Conservation (phyloP, 768 basidiomycete species). For the Heimioporus sp. region DNA sequence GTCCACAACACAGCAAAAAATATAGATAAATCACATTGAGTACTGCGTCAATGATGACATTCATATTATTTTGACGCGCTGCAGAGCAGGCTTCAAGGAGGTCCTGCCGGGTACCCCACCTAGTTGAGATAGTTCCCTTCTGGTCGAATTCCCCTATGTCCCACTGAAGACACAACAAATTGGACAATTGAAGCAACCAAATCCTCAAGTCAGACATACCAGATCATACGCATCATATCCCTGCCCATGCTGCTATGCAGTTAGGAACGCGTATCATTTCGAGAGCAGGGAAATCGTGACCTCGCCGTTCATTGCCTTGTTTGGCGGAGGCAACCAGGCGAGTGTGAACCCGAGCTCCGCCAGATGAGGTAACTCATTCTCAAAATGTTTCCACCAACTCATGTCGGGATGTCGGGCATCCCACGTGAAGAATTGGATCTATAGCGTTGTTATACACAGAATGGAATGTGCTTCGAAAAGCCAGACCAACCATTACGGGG, state of each 20-base stretch:
- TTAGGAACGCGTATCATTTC: constrained; percentile 8
- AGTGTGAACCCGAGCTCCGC: constrained; percentile 73
- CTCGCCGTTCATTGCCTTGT: constrained; percentile 63
- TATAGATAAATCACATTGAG: constrained; percentile 60
- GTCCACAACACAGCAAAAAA: not conserved
- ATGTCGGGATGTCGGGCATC: constrained; percentile 51
- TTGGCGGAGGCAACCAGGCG: constrained; percentile 81
- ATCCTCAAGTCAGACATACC: constrained; percentile 38
- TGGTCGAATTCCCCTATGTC: constrained; percentile 85
- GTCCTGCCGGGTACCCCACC: constrained; percentile 88
- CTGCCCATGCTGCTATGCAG: constrained; percentile 50
- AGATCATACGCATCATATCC: constrained; percentile 89
- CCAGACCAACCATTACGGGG: constrained; percentile 60
- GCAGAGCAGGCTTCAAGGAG: constrained; percentile 63
- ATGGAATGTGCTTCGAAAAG: not conserved
- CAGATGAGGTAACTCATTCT: constrained; percentile 60
- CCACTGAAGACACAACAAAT: constrained; percentile 52
- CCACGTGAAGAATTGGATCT: constrained; percentile 90
- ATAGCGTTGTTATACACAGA: not conserved
- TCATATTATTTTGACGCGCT: constrained; percentile 69
- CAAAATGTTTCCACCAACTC: constrained; percentile 84
- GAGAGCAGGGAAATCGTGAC: constrained; percentile 29
- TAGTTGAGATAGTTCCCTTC: constrained; percentile 65
- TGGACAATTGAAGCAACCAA: not conserved
- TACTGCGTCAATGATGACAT: constrained; percentile 83